Evolutionary conservation across 805 yeast genomes (phyloP), one percentile per base, ranked within the genome.

Genomic region (Schwanniomyces vanrijiae): DNA sequence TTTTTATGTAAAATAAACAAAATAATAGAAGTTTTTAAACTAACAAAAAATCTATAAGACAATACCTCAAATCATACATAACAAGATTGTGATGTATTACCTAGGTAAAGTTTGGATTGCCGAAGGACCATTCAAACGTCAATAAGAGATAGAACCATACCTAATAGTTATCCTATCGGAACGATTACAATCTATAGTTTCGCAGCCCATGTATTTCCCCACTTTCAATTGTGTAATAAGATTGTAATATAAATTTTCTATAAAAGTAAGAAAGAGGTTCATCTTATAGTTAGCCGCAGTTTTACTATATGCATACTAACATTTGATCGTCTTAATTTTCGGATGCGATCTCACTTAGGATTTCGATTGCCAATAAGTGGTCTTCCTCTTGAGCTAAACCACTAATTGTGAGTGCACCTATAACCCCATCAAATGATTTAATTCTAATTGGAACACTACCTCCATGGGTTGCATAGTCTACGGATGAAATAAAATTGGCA

Each of bases 381-480:
- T 81, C 86, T 50, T 80, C 73, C 26, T 73, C 72, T 52, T 80
- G 83, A 16, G 75, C 72, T 58, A 81, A 69, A 0, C 86, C 86
- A 59, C 83, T 78, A 37, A 80, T 66, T 3, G 84, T 78, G 38
- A 81, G 62, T 1, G 79, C 72, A 7, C 78, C 86, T 18, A 77
- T 58, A 11, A 76, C 65, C 13, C 59, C 55, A 42, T 64, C 73
- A 37, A 64, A 58, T 22, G 65, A 64, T 19, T 59, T 58, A 16
- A 76, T 53, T 48, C 68, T 69, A 26, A 81, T 62, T 9, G 84
- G 84, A 42, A 81, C 72, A 28, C 78, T 73, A 45, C 86, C 86
- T 20, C 86, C 86, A 52, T 78, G 82, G 25, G 69, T 61, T 8
- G 82, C 81, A 53, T 70, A 80, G 10, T 75, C 79, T 16, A 53